Percentiles rank a stretch among this genome's conserved stretches.
Evolutionary conservation across 2,329 filamentous ascomycete species (phyloP).

Genomic region (Phialocephala sp.): DNA sequence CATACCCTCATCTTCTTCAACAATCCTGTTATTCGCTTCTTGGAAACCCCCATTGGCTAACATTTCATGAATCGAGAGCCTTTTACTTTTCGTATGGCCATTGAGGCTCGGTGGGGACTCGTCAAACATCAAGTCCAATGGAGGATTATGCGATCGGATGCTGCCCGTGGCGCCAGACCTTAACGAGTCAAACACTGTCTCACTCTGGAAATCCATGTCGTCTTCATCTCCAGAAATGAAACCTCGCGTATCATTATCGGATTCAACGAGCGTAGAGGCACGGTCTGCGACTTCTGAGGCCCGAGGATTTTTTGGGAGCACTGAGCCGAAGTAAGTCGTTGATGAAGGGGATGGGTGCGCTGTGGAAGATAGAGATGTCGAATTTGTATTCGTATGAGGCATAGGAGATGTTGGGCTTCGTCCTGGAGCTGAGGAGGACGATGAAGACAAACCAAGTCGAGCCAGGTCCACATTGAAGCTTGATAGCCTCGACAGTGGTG

Average conservation of each 20-base stretch:
- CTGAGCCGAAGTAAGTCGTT: slow-evolving; percentile 31
- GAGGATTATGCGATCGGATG: slow-evolving; percentile 69
- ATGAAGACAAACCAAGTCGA: slow-evolving; percentile 51
- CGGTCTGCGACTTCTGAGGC: slow-evolving; percentile 43
- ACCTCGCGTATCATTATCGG: slow-evolving; percentile 69
- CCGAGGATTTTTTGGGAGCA: slow-evolving; percentile 31
- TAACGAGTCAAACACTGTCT: slow-evolving; percentile 78
- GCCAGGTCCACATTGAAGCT: slow-evolving; percentile 61
- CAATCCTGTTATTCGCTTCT: slow-evolving; percentile 61
- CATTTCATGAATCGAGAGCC: slow-evolving; percentile 42
- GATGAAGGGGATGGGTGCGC: slow-evolving; percentile 49
- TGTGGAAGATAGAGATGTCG: slow-evolving; percentile 49
- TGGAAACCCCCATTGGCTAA: slow-evolving; percentile 52
- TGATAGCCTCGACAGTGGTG: slow-evolving; percentile 58
- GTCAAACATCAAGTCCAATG: slow-evolving; percentile 81
- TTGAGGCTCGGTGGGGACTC: slow-evolving; percentile 71
- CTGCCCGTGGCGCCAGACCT: slow-evolving; percentile 73
- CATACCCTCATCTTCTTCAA: slow-evolving; percentile 65
- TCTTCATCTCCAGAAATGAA: slow-evolving; percentile 75
- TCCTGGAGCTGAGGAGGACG: slow-evolving; percentile 41
- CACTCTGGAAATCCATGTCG: slow-evolving; percentile 79
- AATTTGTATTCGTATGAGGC: slow-evolving; percentile 38
- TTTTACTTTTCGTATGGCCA: slow-evolving; percentile 45
- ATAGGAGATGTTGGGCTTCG: slow-evolving; percentile 38
- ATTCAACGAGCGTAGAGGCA: slow-evolving; percentile 69